Percentiles rank a stretch among this genome's conserved stretches.
Evolutionary conservation across 2,329 filamentous ascomycete genomes (phyloP).

Genomic region (Ceratocystis diversiconidia): DNA sequence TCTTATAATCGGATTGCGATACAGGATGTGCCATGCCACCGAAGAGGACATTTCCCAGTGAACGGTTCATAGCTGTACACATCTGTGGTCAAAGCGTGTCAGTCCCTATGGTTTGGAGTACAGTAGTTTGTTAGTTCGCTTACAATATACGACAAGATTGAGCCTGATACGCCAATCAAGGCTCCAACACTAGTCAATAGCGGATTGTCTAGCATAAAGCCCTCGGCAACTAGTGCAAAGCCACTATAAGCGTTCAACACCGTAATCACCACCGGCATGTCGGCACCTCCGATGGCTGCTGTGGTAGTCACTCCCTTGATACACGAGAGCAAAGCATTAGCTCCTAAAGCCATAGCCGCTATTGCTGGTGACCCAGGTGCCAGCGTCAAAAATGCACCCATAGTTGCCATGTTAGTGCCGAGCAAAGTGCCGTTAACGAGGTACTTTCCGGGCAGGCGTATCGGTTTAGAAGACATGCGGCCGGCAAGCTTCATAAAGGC

Average conservation of each 20-base stretch:
- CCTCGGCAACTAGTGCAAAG: slow-evolving; percentile 79
- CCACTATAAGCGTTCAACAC: slow-evolving; percentile 84
- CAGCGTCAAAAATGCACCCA: slow-evolving; percentile 71
- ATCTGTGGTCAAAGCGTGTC: slow-evolving; percentile 25
- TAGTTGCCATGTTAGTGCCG: slow-evolving; percentile 63
- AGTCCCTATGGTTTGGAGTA: neutral
- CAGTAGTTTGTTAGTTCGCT: neutral
- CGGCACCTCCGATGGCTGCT: slow-evolving; percentile 76
- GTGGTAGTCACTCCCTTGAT: slow-evolving; percentile 80
- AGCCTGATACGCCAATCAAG: slow-evolving; percentile 76
- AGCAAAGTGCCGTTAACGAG: slow-evolving; percentile 60
- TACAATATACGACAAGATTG: slow-evolving; percentile 67
- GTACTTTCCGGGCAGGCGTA: slow-evolving; percentile 59
- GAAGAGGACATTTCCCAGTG: slow-evolving; percentile 77
- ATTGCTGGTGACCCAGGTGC: slow-evolving; percentile 66
- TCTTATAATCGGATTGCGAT: slow-evolving; percentile 51
- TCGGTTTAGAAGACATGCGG: slow-evolving; percentile 64
- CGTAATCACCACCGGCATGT: slow-evolving; percentile 87
- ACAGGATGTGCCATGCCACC: slow-evolving; percentile 56
- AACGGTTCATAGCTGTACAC: slow-evolving; percentile 86
- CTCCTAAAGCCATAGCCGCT: slow-evolving; percentile 62
- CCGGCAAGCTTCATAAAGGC: slow-evolving; percentile 80
- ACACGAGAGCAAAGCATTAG: slow-evolving; percentile 66
- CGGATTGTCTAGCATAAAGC: slow-evolving; percentile 81
- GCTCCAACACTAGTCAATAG: slow-evolving; percentile 74